These are phyloP conservation scores for Jamesozyma spencerorum DNA, from an alignment of 805 yeast genomes.

Conservation along the genomic window DNA sequence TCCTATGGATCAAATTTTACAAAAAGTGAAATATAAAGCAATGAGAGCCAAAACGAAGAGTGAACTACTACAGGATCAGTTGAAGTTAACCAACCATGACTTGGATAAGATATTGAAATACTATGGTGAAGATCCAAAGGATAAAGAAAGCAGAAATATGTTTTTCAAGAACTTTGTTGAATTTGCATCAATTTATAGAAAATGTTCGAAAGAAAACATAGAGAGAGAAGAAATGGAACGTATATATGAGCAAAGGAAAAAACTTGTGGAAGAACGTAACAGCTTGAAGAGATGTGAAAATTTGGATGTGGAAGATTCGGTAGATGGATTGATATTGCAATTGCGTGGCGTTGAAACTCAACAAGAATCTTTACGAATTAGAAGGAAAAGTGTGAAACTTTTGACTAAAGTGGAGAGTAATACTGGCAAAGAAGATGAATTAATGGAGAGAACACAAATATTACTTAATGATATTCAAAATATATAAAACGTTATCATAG, in stretches of 20 bases:
- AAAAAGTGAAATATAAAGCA: conserved; percentile 43
- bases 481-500: conserved; percentile 7
- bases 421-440: not conserved
- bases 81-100: conserved; percentile 40
- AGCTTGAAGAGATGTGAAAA: not conserved
- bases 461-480: conserved; percentile 24
- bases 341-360: conserved; percentile 19
- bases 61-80: conserved; percentile 42
- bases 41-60: conserved; percentile 48
- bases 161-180: conserved; percentile 55
- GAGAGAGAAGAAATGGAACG: conserved; percentile 60
- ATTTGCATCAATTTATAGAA: conserved; percentile 52
- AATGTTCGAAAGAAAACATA: conserved; percentile 55
- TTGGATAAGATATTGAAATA: conserved; percentile 54
- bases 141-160: conserved; percentile 44
- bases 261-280: conserved; percentile 30
- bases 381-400: conserved; percentile 8
- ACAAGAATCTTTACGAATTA: conserved; percentile 13
- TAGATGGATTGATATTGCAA: conserved; percentile 20
- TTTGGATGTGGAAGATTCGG: conserved; percentile 15
- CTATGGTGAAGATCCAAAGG: conserved; percentile 60
- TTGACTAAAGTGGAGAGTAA: not conserved
- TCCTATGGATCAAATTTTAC: conserved; percentile 53
- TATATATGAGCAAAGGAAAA: conserved; percentile 55
- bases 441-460: conserved; percentile 24